Base-by-base conservation (phyloP, 148 eudicot species). In the Dianthus caryophyllus region DNA sequence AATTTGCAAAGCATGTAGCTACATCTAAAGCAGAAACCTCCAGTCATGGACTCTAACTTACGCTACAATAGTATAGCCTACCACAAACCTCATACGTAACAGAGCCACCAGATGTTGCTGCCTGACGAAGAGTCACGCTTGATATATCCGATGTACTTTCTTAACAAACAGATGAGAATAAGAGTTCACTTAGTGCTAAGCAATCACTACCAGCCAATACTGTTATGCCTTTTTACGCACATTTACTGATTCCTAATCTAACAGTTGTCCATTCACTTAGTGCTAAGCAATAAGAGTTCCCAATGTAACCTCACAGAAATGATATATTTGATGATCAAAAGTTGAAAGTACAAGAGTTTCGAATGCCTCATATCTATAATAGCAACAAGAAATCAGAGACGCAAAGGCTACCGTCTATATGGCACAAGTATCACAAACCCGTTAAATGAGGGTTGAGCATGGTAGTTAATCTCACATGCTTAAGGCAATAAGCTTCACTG, bases 71-170 rank as follows among this genome's bases (percentile, higher is more conserved):
- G 62, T 16, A 43, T 33, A 65, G 27, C 33, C 59, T 21, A 52
- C 21, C 46, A 78, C 77, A 80, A 68, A 91, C 97, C 97, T 91
- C 97, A 24, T 88, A 88, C 58, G 97, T 88, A 53, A 88, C 88
- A 43, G 88, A 85, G 68, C 88, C 96, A 74, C 96, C 96, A 24
- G 92, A 87, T 38, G 88, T 88, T 58, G 90, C 84, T 17, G 90
- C 81, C 82, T 88, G 91, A 50, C 89, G 91, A 56, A 93, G 86
- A 10, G 95, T 93, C 72, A 87, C 98, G 70, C 83, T 86, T 9
- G 98, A 85, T 73, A 2, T 26, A 56, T 13, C 27, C 21, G 2
- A 10, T 26, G 21, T 9, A 8, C 16, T 22, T 10, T 26, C 22
- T 24, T 8, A 15, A 9, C n/a, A n/a, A n/a, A n/a, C n/a, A n/a